Evolutionary conservation across 441 rosid genomes (phyloP), one percentile per base, ranked within the genome.

Genomic region (Gossypium schwendimanii): DNA sequence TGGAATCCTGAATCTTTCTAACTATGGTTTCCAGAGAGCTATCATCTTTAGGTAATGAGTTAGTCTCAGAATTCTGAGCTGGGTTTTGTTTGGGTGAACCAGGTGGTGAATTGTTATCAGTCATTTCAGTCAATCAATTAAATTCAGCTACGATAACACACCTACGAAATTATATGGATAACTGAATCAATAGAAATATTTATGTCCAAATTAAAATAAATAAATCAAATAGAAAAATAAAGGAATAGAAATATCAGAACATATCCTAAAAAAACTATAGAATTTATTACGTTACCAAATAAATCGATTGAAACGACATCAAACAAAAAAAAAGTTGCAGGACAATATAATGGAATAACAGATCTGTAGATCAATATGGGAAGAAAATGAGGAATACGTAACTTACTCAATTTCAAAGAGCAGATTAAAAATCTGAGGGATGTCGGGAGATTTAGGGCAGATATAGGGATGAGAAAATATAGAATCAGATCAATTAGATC

Each of bases 1-100:
- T 75, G 0, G 96, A 81, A 50, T 88, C 98, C 71, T 87, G 93
- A 57, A 91, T 79, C 82, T 84, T 81, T 45, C 89, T 75, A 59
- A 85, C 91, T 15, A 90, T 76, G 10, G 82, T 81, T 58, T 90
- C 96, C 0, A 91, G 84, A 6, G 91, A 77, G 78, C 85, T 75
- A 55, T 90, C 93, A 23, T 85, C 88, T 53, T 80, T 84, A 5
- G 65, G 49, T 14, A 77, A 69, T 39, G 49, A 59, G 26, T 63
- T 79, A 11, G 71, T 61, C 50, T 83, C 87, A 15, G 80, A 71
- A 75, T 88, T 84, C 67, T 77, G 86, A 76, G 86, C 90, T 39
- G 70, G 75, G 78, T 80, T 85, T 73, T 81, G 90, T 72, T 79
- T 82, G 15, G 84, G 78, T 73, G 90, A 86, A 69, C 81, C 87